Conservation (phyloP, 768 basidiomycete genomes). For the Strobilomyces confusus region DNA sequence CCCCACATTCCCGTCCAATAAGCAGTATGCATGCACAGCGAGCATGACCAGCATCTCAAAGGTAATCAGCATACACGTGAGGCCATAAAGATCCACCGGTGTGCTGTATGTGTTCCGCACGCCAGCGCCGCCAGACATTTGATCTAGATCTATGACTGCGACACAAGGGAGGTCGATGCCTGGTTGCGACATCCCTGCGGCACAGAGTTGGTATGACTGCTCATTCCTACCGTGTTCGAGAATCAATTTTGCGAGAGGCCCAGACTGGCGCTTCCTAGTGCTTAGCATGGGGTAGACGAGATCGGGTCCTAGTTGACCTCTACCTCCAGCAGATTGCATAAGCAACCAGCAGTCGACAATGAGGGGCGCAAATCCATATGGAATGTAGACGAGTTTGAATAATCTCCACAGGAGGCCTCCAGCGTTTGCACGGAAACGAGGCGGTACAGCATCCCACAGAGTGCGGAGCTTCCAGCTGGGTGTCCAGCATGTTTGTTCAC, state of each 20-base stretch:
- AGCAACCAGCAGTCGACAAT: too few species aligned
- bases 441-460: too few species aligned
- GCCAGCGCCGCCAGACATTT: too few species aligned
- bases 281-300: slow-evolving; percentile 1
- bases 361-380: too few species aligned
- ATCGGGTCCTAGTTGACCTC: neutral
- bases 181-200: neutral
- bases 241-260: neutral
- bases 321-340: neutral
- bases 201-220: neutral
- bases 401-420: too few species aligned
- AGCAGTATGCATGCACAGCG: neutral
- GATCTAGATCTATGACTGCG: too few species aligned
- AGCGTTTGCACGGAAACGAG: too few species aligned
- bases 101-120: neutral
- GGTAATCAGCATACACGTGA: neutral
- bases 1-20: neutral
- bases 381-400: too few species aligned
- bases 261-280: slow-evolving; percentile 1
- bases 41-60: neutral
- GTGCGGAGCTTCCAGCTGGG: too few species aligned
- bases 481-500: too few species aligned
- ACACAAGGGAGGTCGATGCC: neutral
- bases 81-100: neutral
- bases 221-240: neutral